Conservation (phyloP, 169 alveolate species). For the Plasmodium adleri region DNA sequence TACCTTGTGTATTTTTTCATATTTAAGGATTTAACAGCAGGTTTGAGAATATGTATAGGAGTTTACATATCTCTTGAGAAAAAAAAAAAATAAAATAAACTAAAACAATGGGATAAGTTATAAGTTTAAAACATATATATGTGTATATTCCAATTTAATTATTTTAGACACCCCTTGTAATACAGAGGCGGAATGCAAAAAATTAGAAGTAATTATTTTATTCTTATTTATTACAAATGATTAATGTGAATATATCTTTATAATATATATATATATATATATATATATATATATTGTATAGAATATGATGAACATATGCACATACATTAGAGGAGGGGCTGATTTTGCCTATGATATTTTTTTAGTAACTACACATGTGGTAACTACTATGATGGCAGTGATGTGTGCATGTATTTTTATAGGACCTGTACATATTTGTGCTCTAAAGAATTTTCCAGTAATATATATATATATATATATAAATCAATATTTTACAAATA, state of each 20-base stretch:
- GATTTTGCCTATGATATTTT: slow-evolving; percentile 86
- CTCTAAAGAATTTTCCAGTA: slow-evolving; percentile 89
- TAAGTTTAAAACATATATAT: too few species aligned
- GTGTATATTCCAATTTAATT: too few species aligned
- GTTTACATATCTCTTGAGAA: too few species aligned
- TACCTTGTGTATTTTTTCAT: not conserved
- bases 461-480: not conserved
- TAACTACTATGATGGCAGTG: slow-evolving; percentile 87
- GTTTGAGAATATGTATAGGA: not conserved
- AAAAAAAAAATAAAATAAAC: too few species aligned
- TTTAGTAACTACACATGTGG: slow-evolving; percentile 87
- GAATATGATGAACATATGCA: slow-evolving; percentile 84
- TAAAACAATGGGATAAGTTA: too few species aligned
- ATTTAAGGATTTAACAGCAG: slow-evolving; percentile 11
- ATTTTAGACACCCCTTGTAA: slow-evolving; percentile 46
- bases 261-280: not conserved
- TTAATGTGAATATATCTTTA: not conserved
- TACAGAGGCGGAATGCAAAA: slow-evolving; percentile 76
- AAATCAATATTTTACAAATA: not conserved
- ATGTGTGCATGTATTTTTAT: slow-evolving; percentile 89
- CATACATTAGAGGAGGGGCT: slow-evolving; percentile 83
- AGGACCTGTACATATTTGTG: slow-evolving; percentile 90
- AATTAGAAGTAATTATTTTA: slow-evolving; percentile 76
- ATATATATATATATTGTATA: slow-evolving; percentile 24
- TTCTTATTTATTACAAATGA: slow-evolving; percentile 17